phyloP scores from a whole-genome alignment of 2,329 filamentous ascomycete species.

The Beauveria sp. region DNA sequence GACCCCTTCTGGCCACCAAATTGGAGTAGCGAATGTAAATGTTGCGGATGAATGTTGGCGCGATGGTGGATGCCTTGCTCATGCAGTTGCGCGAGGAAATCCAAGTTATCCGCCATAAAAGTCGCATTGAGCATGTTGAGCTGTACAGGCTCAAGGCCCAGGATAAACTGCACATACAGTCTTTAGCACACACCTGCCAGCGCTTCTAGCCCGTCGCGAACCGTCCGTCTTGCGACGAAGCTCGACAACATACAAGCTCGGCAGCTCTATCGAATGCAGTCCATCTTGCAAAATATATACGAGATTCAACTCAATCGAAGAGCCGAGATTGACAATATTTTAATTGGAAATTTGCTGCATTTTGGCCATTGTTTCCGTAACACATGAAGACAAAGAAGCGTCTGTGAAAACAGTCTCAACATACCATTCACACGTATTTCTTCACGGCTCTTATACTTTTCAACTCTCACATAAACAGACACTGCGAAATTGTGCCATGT shows the following conservation, averaged over 20 bases:
- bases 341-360: not conserved
- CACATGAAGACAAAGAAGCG: not conserved
- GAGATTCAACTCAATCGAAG: not conserved
- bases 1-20: too few relatives aligned
- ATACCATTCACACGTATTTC: too few relatives aligned
- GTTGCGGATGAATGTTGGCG: too few relatives aligned
- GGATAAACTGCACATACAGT: not conserved
- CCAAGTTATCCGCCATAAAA: not conserved
- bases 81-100: not conserved
- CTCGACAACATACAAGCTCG: not conserved
- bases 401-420: not conserved
- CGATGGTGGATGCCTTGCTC: too few relatives aligned
- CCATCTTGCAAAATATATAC: not conserved
- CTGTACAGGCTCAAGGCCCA: not conserved
- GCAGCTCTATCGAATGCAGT: not conserved
- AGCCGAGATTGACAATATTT: not conserved
- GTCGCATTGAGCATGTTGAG: not conserved
- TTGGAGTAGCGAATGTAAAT: too few relatives aligned
- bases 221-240: slow-evolving; percentile 1
- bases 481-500: not conserved
- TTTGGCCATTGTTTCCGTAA: slow-evolving; percentile 1
- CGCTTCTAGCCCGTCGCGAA: not conserved
- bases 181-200: not conserved
- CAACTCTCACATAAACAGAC: not conserved
- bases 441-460: not conserved